Base-by-base conservation (phyloP, 2,329 filamentous ascomycete genomes). In the Botryotinia calthae region DNA sequence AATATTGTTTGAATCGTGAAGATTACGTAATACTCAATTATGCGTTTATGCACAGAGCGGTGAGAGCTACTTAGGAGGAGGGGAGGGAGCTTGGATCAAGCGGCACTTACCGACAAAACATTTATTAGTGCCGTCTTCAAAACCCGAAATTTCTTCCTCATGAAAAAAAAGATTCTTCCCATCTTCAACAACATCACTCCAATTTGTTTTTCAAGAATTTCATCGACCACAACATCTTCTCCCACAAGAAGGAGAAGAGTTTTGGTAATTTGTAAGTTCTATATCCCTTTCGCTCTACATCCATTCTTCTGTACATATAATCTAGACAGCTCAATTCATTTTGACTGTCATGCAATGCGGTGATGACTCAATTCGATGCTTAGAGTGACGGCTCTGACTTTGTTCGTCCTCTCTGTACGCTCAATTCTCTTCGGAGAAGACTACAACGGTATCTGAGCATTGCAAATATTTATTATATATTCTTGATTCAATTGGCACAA, bases 361-460 rank as follows among this genome's bases (percentile, higher is more conserved):
- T 91, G 89, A 91, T 91, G 89, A 91, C 86, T 87, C 83, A 82
- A 78, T 82, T 83, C 81, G 82, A 86, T 85, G 85, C 88, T 84
- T 85, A 90, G 87, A 87, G 76, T 77, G 77, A 79, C 78, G 79
- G 79, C 80, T 81, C 78, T 82, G 79, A 81, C 80, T 82, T 82
- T 82, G 85, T 84, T 84, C 84, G 86, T 86, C 85, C 85, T 88
- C 87, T 76, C 83, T 91, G 89, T 86, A 84, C 83, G 88, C 84
- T 86, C 85, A 85, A 87, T 87, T 89, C 90, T 91, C 82, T 80
- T 68, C 74, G 73, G 80, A 81, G 80, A 82, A 92, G 93, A 96
- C 93, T 96, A 96, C 93, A 95, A 96, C 93, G 93, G 93, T 96
- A 96, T 96, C 93, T 96, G 93, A 96, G 88, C 87, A 85, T 82